Evolutionary conservation across 495 filamentous ascomycete genomes (phyloP).

Genomic region (Aspergillus taichungensis): DNA sequence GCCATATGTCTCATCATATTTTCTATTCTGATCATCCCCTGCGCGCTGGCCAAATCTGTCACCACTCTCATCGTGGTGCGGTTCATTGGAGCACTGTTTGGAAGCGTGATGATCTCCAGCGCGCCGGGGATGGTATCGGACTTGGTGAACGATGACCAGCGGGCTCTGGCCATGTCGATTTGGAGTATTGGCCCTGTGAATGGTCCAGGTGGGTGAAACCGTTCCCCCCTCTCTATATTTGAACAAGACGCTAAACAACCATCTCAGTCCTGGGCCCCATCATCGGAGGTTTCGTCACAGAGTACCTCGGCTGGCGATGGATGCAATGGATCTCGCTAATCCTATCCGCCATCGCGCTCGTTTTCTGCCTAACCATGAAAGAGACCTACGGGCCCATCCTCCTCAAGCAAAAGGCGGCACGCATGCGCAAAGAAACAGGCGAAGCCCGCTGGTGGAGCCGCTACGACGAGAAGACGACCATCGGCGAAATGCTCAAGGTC

Average conservation of each 20-base stretch:
- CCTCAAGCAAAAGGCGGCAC: conserved; percentile 58
- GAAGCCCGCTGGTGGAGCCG: conserved; percentile 71
- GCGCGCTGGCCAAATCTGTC: conserved; percentile 57
- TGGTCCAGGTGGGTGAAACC: conserved; percentile 49
- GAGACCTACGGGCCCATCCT: conserved; percentile 77
- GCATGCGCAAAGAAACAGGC: conserved; percentile 60
- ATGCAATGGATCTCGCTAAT: conserved; percentile 80
- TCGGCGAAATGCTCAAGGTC: conserved; percentile 50
- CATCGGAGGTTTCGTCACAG: conserved; percentile 63
- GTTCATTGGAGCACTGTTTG: conserved; percentile 70
- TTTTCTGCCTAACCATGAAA: conserved; percentile 41
- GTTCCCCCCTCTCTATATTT: background rate
- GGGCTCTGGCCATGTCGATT: conserved; percentile 64
- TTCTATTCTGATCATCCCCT: conserved; percentile 59
- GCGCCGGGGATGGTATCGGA: conserved; percentile 78
- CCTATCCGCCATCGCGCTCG: conserved; percentile 46
- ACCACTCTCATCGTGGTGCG: conserved; percentile 55
- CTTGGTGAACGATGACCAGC: conserved; percentile 62
- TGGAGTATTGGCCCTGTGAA: conserved; percentile 75
- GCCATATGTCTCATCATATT: conserved; percentile 51
- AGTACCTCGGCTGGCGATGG: conserved; percentile 78
- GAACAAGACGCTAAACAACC: background rate
- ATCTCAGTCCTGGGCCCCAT: conserved; percentile 41
- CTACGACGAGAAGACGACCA: conserved; percentile 56
- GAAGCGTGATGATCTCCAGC: conserved; percentile 70